Conservation (phyloP, 306 rosid species). For the Elaeagnus macrophylla region DNA sequence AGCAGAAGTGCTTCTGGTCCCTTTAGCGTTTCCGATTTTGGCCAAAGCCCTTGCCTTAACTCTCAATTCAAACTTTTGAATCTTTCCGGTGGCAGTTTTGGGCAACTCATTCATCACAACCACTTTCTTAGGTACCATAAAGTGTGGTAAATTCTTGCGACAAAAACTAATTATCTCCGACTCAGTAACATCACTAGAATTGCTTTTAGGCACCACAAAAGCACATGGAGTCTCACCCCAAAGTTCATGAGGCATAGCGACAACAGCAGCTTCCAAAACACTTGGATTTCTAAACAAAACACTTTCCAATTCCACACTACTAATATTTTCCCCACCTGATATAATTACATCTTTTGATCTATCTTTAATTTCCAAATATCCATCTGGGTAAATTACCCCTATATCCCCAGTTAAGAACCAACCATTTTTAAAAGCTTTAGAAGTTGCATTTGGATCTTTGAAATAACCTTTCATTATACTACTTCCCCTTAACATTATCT, state of each 20-base stretch:
- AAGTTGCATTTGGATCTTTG: neutral
- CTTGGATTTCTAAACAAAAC: too few relatives aligned
- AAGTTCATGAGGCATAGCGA: too few relatives aligned
- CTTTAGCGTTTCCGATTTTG: neutral
- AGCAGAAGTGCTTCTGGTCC: neutral
- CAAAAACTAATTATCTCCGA: neutral
- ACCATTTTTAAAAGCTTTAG: too few relatives aligned
- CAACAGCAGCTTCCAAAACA: too few relatives aligned
- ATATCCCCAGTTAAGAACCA: too few relatives aligned
- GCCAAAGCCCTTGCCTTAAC: too few relatives aligned
- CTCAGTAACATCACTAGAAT: neutral
- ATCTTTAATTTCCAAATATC: too few relatives aligned
- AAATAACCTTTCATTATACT: neutral
- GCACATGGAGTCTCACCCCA: too few relatives aligned
- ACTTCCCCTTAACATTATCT: neutral
- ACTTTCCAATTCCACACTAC: too few relatives aligned
- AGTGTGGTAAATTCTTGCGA: neutral
- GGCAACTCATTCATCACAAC: neutral
- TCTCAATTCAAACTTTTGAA: neutral
- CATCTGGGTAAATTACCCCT: too few relatives aligned
- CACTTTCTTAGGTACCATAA: neutral
- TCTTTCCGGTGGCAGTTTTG: neutral
- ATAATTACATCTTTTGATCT: too few relatives aligned
- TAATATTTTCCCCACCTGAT: too few relatives aligned
- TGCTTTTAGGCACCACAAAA: neutral